phyloP scores from a whole-genome alignment of 805 yeast genomes.

The Yarrowia deformans region DNA sequence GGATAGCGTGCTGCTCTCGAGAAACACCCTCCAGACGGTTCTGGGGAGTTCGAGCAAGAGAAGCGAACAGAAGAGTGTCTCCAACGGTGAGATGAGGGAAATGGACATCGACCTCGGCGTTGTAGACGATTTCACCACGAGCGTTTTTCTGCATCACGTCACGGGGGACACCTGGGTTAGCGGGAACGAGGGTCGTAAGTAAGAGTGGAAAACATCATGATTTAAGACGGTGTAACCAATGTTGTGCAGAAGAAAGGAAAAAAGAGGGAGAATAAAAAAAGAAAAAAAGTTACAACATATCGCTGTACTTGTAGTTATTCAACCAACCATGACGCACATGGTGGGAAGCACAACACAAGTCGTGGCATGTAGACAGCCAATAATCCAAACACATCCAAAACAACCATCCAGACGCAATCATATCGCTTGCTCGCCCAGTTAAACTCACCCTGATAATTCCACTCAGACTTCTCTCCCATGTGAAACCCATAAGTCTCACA shows the following conservation, averaged over 20 bases:
- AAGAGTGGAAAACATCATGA: background rate
- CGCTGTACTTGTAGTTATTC: too few species aligned
- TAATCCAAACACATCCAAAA: too few species aligned
- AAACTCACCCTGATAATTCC: conserved; percentile 53
- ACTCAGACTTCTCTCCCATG: conserved; percentile 56
- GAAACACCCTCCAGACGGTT: conserved; percentile 15
- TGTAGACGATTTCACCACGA: conserved; percentile 11
- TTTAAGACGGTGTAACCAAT: too few species aligned
- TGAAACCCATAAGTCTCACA: conserved; percentile 65
- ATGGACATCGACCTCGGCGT: conserved; percentile 23
- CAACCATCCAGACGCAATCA: background rate
- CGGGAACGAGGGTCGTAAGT: background rate
- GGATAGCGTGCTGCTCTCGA: conserved; percentile 16
- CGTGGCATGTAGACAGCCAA: too few species aligned
- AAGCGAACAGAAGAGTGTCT: conserved; percentile 3
- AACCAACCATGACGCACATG: too few species aligned
- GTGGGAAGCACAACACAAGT: too few species aligned
- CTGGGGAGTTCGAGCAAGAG: conserved; percentile 10
- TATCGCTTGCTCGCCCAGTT: background rate
- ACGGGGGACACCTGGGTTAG: conserved; percentile 29
- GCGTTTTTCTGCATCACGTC: conserved; percentile 14
- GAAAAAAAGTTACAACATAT: too few species aligned
- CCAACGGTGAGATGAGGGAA: conserved; percentile 23
- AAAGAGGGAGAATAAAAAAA: too few species aligned
- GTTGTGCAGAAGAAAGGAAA: too few species aligned